A percentile compares a stretch with the other conserved stretches of the same genome.
Evolutionary conservation across 2,329 filamentous ascomycete genomes (phyloP).

Genomic region (Neospermospora avenae): DNA sequence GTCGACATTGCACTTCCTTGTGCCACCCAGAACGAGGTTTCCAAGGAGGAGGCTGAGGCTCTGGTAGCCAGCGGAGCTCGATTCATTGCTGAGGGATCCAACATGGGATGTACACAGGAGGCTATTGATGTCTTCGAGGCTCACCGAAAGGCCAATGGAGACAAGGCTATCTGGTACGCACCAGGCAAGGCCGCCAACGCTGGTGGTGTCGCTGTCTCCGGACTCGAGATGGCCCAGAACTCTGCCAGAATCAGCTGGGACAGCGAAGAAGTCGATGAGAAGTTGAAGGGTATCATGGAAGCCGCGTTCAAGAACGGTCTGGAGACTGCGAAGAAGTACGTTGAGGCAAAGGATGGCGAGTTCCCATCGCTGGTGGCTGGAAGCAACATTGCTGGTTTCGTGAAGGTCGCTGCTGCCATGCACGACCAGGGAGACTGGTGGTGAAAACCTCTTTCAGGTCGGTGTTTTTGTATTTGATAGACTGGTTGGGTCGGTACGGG

Average conservation of each 20-base stretch:
- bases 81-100: slow-evolving; percentile 94
- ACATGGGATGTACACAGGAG: slow-evolving; percentile 98
- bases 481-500: slow-evolving; percentile 1
- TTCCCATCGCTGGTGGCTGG: slow-evolving; percentile 88
- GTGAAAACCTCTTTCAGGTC: slow-evolving; percentile 31
- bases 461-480: slow-evolving; percentile 12
- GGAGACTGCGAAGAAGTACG: slow-evolving; percentile 85
- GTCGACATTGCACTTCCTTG: slow-evolving; percentile 90
- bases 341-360: slow-evolving; percentile 73
- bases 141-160: slow-evolving; percentile 66
- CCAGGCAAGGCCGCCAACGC: slow-evolving; percentile 97
- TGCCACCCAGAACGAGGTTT: slow-evolving; percentile 98
- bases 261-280: slow-evolving; percentile 81
- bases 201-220: slow-evolving; percentile 94
- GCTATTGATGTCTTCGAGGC: slow-evolving; percentile 92
- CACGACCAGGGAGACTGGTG: slow-evolving; percentile 96
- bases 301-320: slow-evolving; percentile 87
- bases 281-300: slow-evolving; percentile 94
- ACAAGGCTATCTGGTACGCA: slow-evolving; percentile 83
- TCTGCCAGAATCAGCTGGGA: slow-evolving; percentile 83
- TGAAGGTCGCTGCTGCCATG: slow-evolving; percentile 95
- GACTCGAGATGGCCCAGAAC: slow-evolving; percentile 99
- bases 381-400: slow-evolving; percentile 96
- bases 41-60: slow-evolving; percentile 80
- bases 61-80: slow-evolving; percentile 73